Percentiles rank a stretch among this genome's conserved stretches.
Evolutionary conservation across 306 rosid species (phyloP).

Genomic region (Castanea mollissima): DNA sequence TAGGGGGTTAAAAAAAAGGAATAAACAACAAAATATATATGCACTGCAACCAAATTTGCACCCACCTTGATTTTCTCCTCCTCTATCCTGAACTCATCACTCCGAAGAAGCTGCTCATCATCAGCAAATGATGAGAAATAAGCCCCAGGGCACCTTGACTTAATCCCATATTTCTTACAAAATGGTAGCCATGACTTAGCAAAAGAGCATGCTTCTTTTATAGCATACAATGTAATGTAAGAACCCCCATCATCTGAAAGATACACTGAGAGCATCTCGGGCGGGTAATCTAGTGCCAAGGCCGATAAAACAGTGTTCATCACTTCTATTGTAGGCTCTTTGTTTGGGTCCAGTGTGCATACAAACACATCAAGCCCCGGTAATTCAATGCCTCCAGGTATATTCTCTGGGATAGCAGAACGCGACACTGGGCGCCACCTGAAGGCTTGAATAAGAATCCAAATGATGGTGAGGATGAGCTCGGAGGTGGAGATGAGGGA

Average conservation of each 20-base stretch:
- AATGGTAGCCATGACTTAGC: conserved; percentile 43
- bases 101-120: conserved; percentile 8
- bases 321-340: conserved; percentile 41
- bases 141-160: conserved; percentile 36
- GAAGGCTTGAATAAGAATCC: conserved; percentile 35
- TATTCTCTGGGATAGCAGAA: neutral
- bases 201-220: conserved; percentile 33
- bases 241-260: conserved; percentile 46
- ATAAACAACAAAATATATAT: neutral
- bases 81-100: conserved; percentile 15
- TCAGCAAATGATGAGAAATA: conserved; percentile 27
- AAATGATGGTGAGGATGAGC: neutral
- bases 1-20: too few species aligned
- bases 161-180: conserved; percentile 37
- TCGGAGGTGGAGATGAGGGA: conserved; percentile 20
- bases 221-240: conserved; percentile 17
- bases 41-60: too few species aligned
- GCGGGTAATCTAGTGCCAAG: conserved; percentile 38
- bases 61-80: conserved; percentile 21
- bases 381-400: conserved; percentile 13
- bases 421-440: conserved; percentile 35
- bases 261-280: conserved; percentile 39
- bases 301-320: conserved; percentile 43
- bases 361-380: conserved; percentile 47
- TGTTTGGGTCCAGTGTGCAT: conserved; percentile 40